Conservation (phyloP, 2,329 filamentous ascomycete genomes). For the Leptographium galeiforme region DNA sequence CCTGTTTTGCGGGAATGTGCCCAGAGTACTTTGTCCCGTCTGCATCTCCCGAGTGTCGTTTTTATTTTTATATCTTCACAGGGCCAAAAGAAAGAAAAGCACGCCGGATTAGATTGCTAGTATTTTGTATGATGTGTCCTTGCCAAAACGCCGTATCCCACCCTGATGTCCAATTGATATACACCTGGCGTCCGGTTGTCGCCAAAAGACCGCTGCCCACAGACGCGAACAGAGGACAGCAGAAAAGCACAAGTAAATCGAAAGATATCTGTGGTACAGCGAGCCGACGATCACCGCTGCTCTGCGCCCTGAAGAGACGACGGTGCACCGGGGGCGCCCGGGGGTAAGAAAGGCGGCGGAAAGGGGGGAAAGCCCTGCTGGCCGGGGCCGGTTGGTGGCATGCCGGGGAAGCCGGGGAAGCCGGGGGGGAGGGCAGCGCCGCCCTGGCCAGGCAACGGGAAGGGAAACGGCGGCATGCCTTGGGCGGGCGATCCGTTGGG, state of each 20-base stretch:
- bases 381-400: conserved; percentile 21
- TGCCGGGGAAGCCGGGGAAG: conserved; percentile 24
- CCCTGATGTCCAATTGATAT: not conserved
- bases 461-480: conserved; percentile 34
- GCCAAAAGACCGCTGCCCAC: not conserved
- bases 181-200: not conserved
- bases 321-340: conserved; percentile 23
- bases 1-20: not conserved
- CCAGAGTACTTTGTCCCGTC: not conserved
- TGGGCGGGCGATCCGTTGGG: conserved; percentile 13
- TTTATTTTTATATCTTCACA: no score
- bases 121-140: not conserved
- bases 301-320: conserved; percentile 11
- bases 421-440: conserved; percentile 10
- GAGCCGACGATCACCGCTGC: conserved; percentile 17
- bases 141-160: not conserved
- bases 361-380: conserved; percentile 23
- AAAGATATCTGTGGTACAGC: not conserved
- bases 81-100: no score
- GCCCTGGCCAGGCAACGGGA: conserved; percentile 17
- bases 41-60: no score
- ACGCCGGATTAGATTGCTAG: no score
- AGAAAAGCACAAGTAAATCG: not conserved
- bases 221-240: not conserved
- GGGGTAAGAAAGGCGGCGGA: conserved; percentile 20